Conservation (phyloP, 2,329 filamentous ascomycete genomes). For the Colletotrichum tofieldiae region DNA sequence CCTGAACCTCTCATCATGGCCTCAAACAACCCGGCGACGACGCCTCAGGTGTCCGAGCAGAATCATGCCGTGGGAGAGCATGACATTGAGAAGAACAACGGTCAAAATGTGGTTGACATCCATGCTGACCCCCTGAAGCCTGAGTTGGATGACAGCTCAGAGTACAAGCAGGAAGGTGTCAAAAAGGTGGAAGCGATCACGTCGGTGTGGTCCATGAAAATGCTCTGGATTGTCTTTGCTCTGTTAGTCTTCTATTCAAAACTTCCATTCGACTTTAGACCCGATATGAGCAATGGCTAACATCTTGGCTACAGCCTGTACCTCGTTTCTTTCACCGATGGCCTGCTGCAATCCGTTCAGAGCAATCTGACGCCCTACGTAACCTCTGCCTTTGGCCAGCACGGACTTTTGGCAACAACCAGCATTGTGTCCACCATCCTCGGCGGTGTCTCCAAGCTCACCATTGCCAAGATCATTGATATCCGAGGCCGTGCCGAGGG, state of each 20-base stretch:
- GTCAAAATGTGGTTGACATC: conserved; percentile 43
- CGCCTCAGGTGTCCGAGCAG: conserved; percentile 19
- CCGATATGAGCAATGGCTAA: not conserved
- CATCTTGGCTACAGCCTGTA: conserved; percentile 51
- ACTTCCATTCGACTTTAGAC: rapidly evolving
- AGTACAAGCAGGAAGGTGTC: conserved; percentile 56
- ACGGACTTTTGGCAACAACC: conserved; percentile 78
- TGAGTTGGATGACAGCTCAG: conserved; percentile 45
- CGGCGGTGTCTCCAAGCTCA: conserved; percentile 56
- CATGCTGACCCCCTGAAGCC: conserved; percentile 41
- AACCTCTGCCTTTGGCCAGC: conserved; percentile 75
- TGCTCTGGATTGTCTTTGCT: conserved; percentile 56
- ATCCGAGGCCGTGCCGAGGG: conserved; percentile 65
- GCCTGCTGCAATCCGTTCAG: conserved; percentile 55
- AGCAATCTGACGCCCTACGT: conserved; percentile 74
- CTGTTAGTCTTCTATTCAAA: conserved; percentile 51
- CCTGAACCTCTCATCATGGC: conserved; percentile 8
- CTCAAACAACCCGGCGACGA: conserved; percentile 9
- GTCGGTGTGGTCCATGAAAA: conserved; percentile 55
- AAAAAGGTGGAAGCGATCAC: conserved; percentile 58
- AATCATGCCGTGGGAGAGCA: not conserved
- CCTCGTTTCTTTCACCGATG: conserved; percentile 57
- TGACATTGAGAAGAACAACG: conserved; percentile 45
- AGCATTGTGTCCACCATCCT: conserved; percentile 70
- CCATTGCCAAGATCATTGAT: conserved; percentile 65